phyloP scores from a whole-genome alignment of 495 filamentous ascomycete genomes.

The Mytilinidion resinicola region DNA sequence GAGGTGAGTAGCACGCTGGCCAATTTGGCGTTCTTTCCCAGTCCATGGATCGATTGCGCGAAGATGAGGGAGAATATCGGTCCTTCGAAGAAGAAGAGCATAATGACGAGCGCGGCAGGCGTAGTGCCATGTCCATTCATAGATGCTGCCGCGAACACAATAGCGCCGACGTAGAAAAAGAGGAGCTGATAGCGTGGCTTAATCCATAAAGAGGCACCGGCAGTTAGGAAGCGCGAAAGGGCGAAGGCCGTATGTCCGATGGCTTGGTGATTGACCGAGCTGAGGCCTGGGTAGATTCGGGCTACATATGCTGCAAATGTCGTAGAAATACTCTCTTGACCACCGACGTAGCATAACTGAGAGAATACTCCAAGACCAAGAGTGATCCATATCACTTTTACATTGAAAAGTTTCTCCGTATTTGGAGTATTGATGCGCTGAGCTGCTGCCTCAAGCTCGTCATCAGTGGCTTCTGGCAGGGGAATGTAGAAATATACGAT shows the following conservation, averaged over 20 bases:
- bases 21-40: constrained; percentile 47
- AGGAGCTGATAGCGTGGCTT: constrained; percentile 60
- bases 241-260: constrained; percentile 58
- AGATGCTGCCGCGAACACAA: constrained; percentile 48
- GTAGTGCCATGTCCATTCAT: constrained; percentile 47
- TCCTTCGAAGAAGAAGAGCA: constrained; percentile 56
- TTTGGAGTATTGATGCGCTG: constrained; percentile 48
- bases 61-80: constrained; percentile 56
- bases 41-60: background rate
- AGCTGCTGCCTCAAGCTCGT: constrained; percentile 53
- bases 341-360: constrained; percentile 61
- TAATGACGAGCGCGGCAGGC: constrained; percentile 46
- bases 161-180: constrained; percentile 48
- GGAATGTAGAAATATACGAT: constrained; percentile 59
- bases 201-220: constrained; percentile 48
- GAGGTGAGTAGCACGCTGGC: constrained; percentile 49
- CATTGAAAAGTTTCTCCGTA: constrained; percentile 37
- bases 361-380: constrained; percentile 51
- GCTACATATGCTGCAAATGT: constrained; percentile 42
- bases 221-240: constrained; percentile 55
- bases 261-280: constrained; percentile 41
- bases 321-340: constrained; percentile 54
- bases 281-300: constrained; percentile 32
- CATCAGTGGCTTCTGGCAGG: constrained; percentile 61
- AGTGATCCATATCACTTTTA: constrained; percentile 53